Base-by-base conservation (phyloP, 208 protist genomes). In the Leishmania braziliensis region DNA sequence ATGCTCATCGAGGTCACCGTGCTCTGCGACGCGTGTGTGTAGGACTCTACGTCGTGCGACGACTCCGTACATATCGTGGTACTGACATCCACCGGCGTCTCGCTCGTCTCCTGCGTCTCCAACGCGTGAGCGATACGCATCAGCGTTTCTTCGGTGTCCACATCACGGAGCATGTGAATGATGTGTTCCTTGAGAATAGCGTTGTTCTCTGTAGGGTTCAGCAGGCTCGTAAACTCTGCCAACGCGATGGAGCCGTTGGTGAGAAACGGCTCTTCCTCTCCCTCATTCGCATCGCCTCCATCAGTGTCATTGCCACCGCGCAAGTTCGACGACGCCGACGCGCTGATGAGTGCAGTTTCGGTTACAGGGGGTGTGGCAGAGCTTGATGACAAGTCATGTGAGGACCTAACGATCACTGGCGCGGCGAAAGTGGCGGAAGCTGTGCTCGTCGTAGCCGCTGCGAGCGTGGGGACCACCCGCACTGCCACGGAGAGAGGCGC, bases 171-270 rank as follows among this genome's bases (percentile, higher is more conserved):
- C 20, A 95, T 74, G 77, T 87, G 81, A 12, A 90, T 84, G 56
- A 95, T 91, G 83, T 93, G 93, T 78, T 90, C 88, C 58, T 83
- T 81, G 33, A 94, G 79, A 26, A 85, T 76, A 53, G 84, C 78
- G 20, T 86, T 87, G 66, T 63, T 83, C n/a, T 86, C 79, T 8
- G 74, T 48, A 18, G 82, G 85, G 51, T 68, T 74, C 77, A 92
- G 80, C 65, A 94, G 83, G 51, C 86, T 91, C 14, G 91, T 81
- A 71, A 94, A 94, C 86, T 94, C 91, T 1, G 84, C 89, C 23
- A 94, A 82, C 3, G 88, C 89, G 51, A 94, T 84, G 70, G 88
- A 90, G 33, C 81, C 85, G 81, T 89, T 89, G 26, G 86, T 87
- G 20, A 91, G 75, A 10, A 86, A 79, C 12, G 79, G 73, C 43